Base-by-base conservation (phyloP, 2,329 filamentous ascomycete species). In the Fusarium sp. region DNA sequence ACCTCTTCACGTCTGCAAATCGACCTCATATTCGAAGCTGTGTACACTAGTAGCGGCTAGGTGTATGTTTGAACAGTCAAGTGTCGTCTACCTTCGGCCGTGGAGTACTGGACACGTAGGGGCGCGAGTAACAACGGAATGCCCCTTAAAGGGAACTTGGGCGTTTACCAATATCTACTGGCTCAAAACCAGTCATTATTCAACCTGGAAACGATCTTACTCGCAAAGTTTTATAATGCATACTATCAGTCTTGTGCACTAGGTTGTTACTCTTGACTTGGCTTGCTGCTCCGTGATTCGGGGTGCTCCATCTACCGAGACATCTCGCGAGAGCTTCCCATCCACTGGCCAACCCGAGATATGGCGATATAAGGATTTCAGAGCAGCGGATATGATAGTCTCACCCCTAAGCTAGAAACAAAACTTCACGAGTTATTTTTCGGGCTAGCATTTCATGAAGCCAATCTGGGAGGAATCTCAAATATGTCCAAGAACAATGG, bases 361-460 rank as follows among this genome's bases (percentile, higher is more conserved):
- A 32, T 32, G 6, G 5, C 28, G 22, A 7, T 18, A 18, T 6
- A 17, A 32, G 10, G 9, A 50, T 9, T 7, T 4, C 0, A 18
- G 22, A n/a, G 9, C 22, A 6, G 8, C 3, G 5, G 8, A 13
- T 11, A 18, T 11, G 9, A 10, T 13, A 3, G 1, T n/a, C n/a
- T 20, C 10, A 8, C n/a, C 8, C 22, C 8, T 9, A 8, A 50
- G 4, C 15, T 18, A 32, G 14, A n/a, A 17, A n/a, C 15, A n/a
- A 13, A 30, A 9, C 15, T 5, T 32, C 3, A 32, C 5, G 11
- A 18, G 5, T 18, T 18, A 9, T 6, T 18, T 13, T 12, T n/a
- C 22, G 11, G 22, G 22, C 15, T 9, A 30, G 14, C 2, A 30
- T 12, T n/a, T 13, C 11, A 18, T 32, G 1, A 18, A 18, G 22